Conservation (phyloP, 129 eudicot genomes). For the Logfia minima region DNA sequence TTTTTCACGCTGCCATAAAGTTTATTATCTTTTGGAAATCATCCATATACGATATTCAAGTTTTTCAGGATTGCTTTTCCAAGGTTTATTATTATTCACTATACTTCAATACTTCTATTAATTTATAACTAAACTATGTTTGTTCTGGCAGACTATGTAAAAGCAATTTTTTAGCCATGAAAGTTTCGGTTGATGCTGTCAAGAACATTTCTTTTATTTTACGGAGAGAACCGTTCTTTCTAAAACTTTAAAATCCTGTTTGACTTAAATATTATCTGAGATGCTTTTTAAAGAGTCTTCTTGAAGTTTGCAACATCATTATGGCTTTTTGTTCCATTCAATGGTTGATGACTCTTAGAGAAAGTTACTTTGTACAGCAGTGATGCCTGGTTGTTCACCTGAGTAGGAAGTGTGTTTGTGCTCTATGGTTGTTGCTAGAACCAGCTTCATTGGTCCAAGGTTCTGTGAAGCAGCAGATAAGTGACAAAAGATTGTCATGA, state of each 20-base stretch:
- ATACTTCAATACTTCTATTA: neutral
- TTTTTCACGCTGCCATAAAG: neutral
- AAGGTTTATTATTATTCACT: neutral
- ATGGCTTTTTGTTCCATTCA: constrained; percentile 18
- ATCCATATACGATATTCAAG: neutral
- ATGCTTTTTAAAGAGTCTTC: constrained; percentile 1
- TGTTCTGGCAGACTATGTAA: constrained; percentile 1
- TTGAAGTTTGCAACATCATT: constrained; percentile 29
- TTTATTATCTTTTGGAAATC: neutral
- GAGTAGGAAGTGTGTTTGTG: constrained; percentile 8
- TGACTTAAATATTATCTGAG: neutral
- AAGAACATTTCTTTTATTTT: neutral
- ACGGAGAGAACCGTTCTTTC: neutral
- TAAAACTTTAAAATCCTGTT: neutral
- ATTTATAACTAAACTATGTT: constrained; percentile 4
- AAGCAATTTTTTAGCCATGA: neutral
- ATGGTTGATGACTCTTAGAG: constrained; percentile 12
- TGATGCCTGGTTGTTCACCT: constrained; percentile 19
- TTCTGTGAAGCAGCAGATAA: constrained; percentile 12
- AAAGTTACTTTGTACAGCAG: constrained; percentile 6
- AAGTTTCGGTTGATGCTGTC: neutral
- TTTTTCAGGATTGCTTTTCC: neutral
- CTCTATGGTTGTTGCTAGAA: constrained; percentile 18
- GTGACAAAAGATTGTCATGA: neutral
- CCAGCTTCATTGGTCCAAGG: constrained; percentile 4